These are phyloP conservation scores for Coemansia sp. DNA, from an alignment of 192 early-diverging fungal genomes.

Conservation along the genomic window DNA sequence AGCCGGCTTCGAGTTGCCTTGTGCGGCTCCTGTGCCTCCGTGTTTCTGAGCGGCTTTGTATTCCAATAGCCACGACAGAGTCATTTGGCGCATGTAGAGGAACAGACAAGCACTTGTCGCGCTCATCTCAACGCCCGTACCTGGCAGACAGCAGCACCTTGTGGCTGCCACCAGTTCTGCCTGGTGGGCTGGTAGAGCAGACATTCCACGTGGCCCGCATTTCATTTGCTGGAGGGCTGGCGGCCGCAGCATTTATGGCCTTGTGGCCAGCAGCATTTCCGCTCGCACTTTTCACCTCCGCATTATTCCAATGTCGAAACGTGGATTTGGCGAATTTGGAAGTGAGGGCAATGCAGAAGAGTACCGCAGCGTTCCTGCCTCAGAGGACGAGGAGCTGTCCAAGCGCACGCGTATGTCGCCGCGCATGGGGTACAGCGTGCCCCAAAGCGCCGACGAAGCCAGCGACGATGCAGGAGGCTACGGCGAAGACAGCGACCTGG, in stretches of 20 bases:
- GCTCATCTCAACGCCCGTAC: constrained; percentile 51
- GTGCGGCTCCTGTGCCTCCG: constrained; percentile 50
- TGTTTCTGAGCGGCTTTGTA: constrained; percentile 40
- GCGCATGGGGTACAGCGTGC: constrained; percentile 17
- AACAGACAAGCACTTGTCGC: constrained; percentile 2
- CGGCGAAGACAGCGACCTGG: constrained; percentile 4
- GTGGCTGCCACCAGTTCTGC: constrained; percentile 9
- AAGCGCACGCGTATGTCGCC: constrained; percentile 11
- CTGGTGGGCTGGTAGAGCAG: constrained; percentile 46
- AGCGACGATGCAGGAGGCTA: constrained; percentile 3
- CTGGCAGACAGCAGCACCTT: constrained; percentile 8
- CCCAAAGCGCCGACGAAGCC: constrained; percentile 20
- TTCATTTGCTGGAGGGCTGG: background rate
- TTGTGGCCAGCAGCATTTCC: background rate
- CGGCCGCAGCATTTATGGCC: no score
- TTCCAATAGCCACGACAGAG: constrained; percentile 25
- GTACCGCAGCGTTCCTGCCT: background rate
- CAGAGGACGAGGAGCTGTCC: background rate
- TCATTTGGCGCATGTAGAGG: constrained; percentile 45
- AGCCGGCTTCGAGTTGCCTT: background rate
- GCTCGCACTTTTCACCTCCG: background rate
- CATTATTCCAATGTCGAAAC: constrained; percentile 10
- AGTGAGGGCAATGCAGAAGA: constrained; percentile 11
- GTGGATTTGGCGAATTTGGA: constrained; percentile 11
- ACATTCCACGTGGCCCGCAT: constrained; percentile 7